These are phyloP conservation scores for Rubroshorea leprosula DNA, from an alignment of 345 rosid genomes.

Conservation along the genomic window DNA sequence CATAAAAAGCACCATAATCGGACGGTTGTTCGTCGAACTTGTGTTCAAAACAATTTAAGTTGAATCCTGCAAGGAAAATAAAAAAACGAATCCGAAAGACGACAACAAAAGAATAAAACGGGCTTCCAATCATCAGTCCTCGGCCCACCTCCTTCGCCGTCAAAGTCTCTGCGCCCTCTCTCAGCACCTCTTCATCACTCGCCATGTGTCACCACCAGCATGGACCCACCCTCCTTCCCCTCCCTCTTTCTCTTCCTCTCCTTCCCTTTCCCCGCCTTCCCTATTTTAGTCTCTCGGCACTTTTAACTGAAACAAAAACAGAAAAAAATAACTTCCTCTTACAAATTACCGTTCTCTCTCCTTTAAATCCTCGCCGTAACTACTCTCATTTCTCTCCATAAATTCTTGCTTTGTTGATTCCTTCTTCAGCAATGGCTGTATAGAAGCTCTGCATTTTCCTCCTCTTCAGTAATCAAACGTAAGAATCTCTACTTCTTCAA, in stretches of 20 bases:
- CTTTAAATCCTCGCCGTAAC: background rate
- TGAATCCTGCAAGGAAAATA: too few species aligned
- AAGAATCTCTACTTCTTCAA: background rate
- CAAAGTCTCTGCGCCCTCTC: background rate
- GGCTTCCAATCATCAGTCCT: background rate
- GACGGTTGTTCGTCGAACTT: too few species aligned
- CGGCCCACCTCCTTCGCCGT: background rate
- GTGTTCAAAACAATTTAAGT: too few species aligned
- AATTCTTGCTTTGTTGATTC: too few species aligned
- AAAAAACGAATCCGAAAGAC: background rate
- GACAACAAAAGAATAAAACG: background rate
- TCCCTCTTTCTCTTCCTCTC: too few species aligned
- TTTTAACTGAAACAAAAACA: background rate
- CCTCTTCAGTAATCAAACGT: background rate
- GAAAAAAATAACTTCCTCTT: background rate
- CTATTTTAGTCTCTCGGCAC: background rate
- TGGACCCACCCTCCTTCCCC: background rate
- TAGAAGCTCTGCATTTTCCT: background rate
- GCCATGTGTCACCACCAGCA: background rate
- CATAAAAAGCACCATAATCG: too few species aligned
- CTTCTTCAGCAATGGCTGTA: background rate
- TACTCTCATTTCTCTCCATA: background rate
- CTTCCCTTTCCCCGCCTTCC: background rate
- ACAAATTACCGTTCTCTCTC: background rate
- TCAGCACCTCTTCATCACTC: background rate